phyloP scores from a whole-genome alignment of 169 alveolate genomes.

The Plasmodium gonderi region DNA sequence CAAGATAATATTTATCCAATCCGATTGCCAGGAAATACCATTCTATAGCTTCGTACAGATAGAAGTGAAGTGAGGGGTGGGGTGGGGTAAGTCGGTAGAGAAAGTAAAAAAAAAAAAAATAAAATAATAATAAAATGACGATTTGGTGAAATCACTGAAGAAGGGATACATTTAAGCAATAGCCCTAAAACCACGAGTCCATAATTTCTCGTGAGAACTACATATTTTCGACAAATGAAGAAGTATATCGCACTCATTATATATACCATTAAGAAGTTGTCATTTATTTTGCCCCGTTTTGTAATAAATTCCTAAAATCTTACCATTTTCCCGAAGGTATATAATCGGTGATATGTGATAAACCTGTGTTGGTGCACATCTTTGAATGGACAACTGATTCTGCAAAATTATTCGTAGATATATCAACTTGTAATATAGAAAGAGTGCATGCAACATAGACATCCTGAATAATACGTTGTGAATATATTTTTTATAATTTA shows the following conservation, averaged over 20 bases:
- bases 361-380: constrained; percentile 13
- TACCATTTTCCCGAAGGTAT: constrained; percentile 60
- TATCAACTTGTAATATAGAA: constrained; percentile 52
- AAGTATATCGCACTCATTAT: too few species aligned
- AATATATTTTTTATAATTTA: constrained; percentile 65
- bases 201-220: too few species aligned
- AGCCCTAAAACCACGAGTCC: too few species aligned
- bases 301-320: neutral
- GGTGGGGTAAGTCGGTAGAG: neutral
- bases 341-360: constrained; percentile 59
- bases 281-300: too few species aligned
- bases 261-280: too few species aligned
- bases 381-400: constrained; percentile 38
- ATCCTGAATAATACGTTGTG: constrained; percentile 67
- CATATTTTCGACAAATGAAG: too few species aligned
- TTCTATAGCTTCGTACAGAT: constrained; percentile 29
- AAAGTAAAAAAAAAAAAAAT: neutral
- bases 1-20: constrained; percentile 24
- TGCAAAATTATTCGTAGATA: constrained; percentile 51
- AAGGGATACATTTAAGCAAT: too few species aligned
- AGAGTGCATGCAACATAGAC: constrained; percentile 51
- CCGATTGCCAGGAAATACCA: constrained; percentile 72
- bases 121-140: too few species aligned
- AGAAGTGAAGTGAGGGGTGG: too few species aligned
- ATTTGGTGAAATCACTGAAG: too few species aligned